These are phyloP conservation scores for Lipomyces japonicus DNA, from an alignment of 805 yeast species.

Conservation along the genomic window DNA sequence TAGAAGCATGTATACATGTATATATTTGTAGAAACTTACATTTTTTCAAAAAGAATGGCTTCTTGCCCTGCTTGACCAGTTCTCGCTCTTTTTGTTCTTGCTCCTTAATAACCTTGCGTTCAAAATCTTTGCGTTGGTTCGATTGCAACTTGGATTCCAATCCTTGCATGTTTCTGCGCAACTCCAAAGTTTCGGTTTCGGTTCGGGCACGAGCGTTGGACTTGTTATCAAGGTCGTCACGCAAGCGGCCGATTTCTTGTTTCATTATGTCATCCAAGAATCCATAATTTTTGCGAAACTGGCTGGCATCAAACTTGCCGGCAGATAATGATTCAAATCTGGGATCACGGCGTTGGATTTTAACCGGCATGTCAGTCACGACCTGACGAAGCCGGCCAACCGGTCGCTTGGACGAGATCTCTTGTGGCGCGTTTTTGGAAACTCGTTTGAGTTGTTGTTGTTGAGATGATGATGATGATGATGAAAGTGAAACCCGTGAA, in stretches of 20 bases:
- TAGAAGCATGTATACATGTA: too few species aligned
- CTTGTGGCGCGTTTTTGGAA: slow-evolving; percentile 85
- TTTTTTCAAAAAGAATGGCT: slow-evolving; percentile 46
- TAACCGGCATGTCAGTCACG: slow-evolving; percentile 41
- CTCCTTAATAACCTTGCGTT: slow-evolving; percentile 57
- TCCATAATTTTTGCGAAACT: slow-evolving; percentile 70
- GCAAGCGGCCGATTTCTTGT: slow-evolving; percentile 61
- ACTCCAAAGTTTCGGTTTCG: slow-evolving; percentile 35
- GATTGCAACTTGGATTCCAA: slow-evolving; percentile 56
- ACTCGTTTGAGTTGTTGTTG: slow-evolving; percentile 6
- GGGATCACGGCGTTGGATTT: slow-evolving; percentile 56
- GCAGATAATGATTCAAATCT: slow-evolving; percentile 84
- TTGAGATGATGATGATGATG: too few species aligned
- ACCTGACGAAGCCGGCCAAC: slow-evolving; percentile 69
- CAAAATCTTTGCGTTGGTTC: slow-evolving; percentile 70
- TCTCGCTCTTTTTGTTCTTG: slow-evolving; percentile 79
- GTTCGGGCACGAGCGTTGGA: background rate
- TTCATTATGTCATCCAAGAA: slow-evolving; percentile 85
- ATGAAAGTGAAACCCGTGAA: too few species aligned
- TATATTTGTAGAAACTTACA: slow-evolving; percentile 3
- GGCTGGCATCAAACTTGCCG: slow-evolving; percentile 73
- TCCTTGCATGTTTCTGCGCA: slow-evolving; percentile 37
- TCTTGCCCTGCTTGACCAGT: slow-evolving; percentile 69
- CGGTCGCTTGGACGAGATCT: slow-evolving; percentile 65
- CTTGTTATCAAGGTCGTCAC: slow-evolving; percentile 30